Evolutionary conservation across 1,139 yeast species (phyloP), one percentile per base, ranked within the genome.

Genomic region (Scheffersomyces segobiensis): DNA sequence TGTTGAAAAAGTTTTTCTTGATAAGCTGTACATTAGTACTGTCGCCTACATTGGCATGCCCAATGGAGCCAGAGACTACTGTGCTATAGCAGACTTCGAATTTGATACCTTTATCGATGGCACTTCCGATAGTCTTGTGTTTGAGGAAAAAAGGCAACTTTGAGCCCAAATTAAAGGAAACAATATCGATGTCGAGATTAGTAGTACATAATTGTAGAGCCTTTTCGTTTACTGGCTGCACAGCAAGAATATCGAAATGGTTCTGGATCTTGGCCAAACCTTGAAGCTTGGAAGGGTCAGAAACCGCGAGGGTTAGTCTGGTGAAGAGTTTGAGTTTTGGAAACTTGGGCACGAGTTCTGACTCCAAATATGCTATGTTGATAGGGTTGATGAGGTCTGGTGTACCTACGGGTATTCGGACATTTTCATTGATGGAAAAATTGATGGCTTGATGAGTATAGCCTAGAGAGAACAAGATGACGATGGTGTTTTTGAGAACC

Each of bases 41-140:
- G 5, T 62, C 68, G 49, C 62, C 63, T 4, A 68, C 61, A 52
- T 70, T 59, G 6, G 67, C 67, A 68, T 72, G 67, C 61, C 76
- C 74, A 52, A 81, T 82, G 5, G 81, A 73, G 6, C 83, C 79
- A 6, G 77, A 69, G 26, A 85, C 74, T 46, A 88, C 75, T 52
- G 85, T 78, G 18, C 85, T 77, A 71, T 95, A 95, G 57, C 87
- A 82, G 17, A 95, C 82, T 71, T 95, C 99, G 64, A 95, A 84
- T 64, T 87, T 87, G 53, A 93, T 83, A 1, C 99, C 99, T 59
- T 89, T 84, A 20, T 88, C 89, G 19, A 91, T 81, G 1, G 96
- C 98, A 53, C 92, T 86, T 50, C 97, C 90, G 10, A 93, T 82
- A 0, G 92, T 87, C 67, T 93, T 91, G 75, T 92, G 97, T 63